phyloP scores from a whole-genome alignment of 202 grass and related monocot genomes.

The Saccharum hybrid region DNA sequence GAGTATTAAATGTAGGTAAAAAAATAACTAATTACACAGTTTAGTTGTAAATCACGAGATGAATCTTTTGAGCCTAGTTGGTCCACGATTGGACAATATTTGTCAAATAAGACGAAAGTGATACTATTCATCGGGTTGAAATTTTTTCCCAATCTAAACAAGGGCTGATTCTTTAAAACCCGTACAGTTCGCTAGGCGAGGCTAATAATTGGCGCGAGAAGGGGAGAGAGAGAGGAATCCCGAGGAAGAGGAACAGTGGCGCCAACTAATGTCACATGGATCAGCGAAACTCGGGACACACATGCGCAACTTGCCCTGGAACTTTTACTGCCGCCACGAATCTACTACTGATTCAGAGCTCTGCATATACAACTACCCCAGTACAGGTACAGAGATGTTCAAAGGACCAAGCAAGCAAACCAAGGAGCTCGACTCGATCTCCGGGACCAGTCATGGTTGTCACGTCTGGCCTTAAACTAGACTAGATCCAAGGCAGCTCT shows the following conservation, averaged over 20 bases:
- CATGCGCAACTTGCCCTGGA: conserved; percentile 15
- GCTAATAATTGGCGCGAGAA: conserved; percentile 51
- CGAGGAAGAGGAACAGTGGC: conserved; percentile 44
- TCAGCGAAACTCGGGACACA: conserved; percentile 30
- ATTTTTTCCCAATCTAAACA: too few relatives aligned
- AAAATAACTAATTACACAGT: too few relatives aligned
- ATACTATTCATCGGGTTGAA: too few relatives aligned
- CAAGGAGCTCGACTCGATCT: too few relatives aligned
- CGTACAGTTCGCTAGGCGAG: background rate
- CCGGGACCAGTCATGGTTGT: conserved; percentile 37
- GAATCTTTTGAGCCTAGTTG: too few relatives aligned
- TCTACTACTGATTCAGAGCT: background rate
- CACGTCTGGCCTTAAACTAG: conserved; percentile 40
- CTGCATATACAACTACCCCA: background rate
- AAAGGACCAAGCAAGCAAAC: background rate
- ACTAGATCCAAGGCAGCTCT: background rate
- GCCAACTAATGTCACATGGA: conserved; percentile 56
- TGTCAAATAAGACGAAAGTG: too few relatives aligned
- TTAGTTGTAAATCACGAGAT: too few relatives aligned
- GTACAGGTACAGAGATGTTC: conserved; percentile 6
- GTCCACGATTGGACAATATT: too few relatives aligned
- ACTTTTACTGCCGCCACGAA: conserved; percentile 32
- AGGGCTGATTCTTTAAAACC: conserved; percentile 40
- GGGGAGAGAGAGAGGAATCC: conserved; percentile 39
- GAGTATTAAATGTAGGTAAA: too few relatives aligned